Conservation (phyloP, 1,139 yeast species). For the Sugiyamaella japonica region DNA sequence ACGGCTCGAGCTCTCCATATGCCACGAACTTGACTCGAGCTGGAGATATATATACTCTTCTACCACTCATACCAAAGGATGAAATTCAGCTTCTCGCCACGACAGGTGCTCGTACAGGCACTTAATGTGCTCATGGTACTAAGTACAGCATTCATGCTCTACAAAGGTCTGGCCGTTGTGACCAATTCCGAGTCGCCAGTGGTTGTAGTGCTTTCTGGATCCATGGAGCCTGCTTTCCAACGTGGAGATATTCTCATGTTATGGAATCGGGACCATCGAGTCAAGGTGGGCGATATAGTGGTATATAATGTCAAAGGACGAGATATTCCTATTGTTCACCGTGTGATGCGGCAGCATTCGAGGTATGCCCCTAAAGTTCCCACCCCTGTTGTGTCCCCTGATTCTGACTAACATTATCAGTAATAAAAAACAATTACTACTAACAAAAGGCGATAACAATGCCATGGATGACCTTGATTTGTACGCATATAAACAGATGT, state of each 20-base stretch:
- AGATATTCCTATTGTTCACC: conserved; percentile 90
- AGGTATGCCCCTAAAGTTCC: too few species aligned
- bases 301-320: conserved; percentile 87
- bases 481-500: conserved; percentile 74
- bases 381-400: background rate
- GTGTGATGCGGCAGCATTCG: conserved; percentile 81
- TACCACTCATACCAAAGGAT: conserved; percentile 5
- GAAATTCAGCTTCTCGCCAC: conserved; percentile 26
- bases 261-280: conserved; percentile 75
- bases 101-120: conserved; percentile 50
- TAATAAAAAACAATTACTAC: conserved; percentile 60
- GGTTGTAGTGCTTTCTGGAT: conserved; percentile 95
- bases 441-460: conserved; percentile 97
- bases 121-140: conserved; percentile 75
- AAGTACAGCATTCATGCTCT: conserved; percentile 86
- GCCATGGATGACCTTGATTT: conserved; percentile 86
- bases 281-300: conserved; percentile 89
- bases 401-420: conserved; percentile 25
- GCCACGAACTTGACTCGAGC: background rate
- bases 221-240: conserved; percentile 99
- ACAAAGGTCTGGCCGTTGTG: conserved; percentile 79
- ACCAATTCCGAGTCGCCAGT: conserved; percentile 90
- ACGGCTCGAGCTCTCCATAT: background rate
- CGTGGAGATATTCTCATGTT: conserved; percentile 91
- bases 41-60: background rate